Base-by-base conservation (phyloP, 2,329 filamentous ascomycete genomes). In the Diaporthe sp. region DNA sequence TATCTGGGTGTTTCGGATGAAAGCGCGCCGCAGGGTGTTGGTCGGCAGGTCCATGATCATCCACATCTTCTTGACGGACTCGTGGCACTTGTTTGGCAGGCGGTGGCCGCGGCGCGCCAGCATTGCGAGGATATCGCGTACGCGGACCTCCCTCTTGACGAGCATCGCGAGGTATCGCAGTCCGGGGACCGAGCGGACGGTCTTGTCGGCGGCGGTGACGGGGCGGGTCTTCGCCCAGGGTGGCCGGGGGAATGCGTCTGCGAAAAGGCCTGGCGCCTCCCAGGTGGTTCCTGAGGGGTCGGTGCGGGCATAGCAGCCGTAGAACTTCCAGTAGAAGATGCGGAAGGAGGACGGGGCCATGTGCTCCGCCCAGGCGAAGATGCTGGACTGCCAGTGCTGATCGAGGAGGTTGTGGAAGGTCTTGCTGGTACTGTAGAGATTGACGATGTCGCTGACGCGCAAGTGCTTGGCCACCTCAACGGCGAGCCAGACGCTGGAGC, bases 101-200 rank as follows among this genome's bases (percentile, higher is more conserved):
- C 88, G 87, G 74, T 92, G 88, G 1, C 92, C 92, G 58, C 88
- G 84, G 19, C 88, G 85, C 0, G 89, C 89, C 78, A 95, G 85
- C 17, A 88, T 84, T 19, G 88, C 88, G n/a, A 94, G 81, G 77
- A 95, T 94, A 78, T 94, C 90, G 37, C 88, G 84, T 76, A 90
- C 87, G 49, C 87, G 87, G 53, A 86, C 84, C 77, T 93, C 85
- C 15, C 92, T 88, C 75, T 86, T 89, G 77, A 90, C 82, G 0
- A 95, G 87, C 89, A 96, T 92, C 74, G 89, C 87, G 9, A 95
- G 86, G 89, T 93, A 97, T 59, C 86, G 86, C 65, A 96, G 85
- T 10, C 89, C 88, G 0, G 94, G 94, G 1, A 94, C 88, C 31
- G 83, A 83, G 62, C 88, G 91, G 39, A 87, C 81, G 42, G 85